Evolutionary conservation across 106 monocot species (phyloP), one percentile per base, ranked within the genome.

Genomic region (Triglochin maritima): DNA sequence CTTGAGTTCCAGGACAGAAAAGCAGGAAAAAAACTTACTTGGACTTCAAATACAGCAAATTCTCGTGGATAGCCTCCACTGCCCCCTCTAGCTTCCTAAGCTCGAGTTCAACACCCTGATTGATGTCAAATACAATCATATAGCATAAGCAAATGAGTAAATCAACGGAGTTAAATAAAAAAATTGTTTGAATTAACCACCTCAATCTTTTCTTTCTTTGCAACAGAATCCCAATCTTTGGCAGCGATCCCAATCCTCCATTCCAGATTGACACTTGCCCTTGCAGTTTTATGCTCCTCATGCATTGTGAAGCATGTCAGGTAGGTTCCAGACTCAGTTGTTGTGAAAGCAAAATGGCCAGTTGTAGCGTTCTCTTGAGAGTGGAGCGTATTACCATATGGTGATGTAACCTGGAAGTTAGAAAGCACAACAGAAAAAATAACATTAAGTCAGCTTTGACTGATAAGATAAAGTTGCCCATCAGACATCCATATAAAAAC

Each of bases 121-220:
- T 50, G 16, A 54, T 4, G 12, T 9, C 17, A 66, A 53, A 16
- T 4, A 43, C 7, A 16, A 69, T 55, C 43, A 44, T 41, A 60
- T 41, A 62, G 83, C 85, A 13, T 82, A 29, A 29, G 29, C 29
- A 29, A 29, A 29, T 29, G 29, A 29, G 29, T 0, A 29, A 29
- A 29, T 29, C 29, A 29, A 65, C 70, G 42, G 17, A 50, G 8
- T 71, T 65, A 54, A 62, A 5, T 17, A 7, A 45, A 45, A 15
- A 57, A 56, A 7, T 17, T 43, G 14, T 15, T 57, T 58, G 47
- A 56, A 59, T 44, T 44, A 49, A 57, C 70, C 49, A 83, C 94
- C 87, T 94, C 87, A 63, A 94, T 75, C 64, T 90, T 94, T 57
- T 94, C 94, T 74, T 90, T 90, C 64, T 68, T 87, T 74, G 94